Base-by-base conservation (phyloP, 345 rosid genomes). In the Syzygium aromaticum region DNA sequence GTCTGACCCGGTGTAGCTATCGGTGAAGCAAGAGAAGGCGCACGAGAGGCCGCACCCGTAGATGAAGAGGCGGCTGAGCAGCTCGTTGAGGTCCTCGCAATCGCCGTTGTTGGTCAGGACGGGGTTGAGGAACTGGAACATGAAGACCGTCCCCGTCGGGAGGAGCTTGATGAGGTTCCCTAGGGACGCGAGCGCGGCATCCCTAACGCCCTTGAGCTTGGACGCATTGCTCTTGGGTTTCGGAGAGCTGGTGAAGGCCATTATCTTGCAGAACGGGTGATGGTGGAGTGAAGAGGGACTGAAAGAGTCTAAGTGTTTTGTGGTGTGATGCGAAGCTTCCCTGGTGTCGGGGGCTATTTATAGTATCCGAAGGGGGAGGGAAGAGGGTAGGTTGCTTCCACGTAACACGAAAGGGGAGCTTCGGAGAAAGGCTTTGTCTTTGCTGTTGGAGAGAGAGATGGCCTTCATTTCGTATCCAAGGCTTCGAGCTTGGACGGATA, bases 121-220 rank as follows among this genome's bases (percentile, higher is more conserved):
- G 84, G 98, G 98, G 92, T 93, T 95, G 22, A 97, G 98, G 93
- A 95, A 94, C 73, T 93, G 97, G 90, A 92, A 97, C 59, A 92
- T 13, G 89, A 96, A 97, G 86, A 95, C 96, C 2, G 96, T 96
- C 88, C 98, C 99, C 38, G 98, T 95, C 1, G 99, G 99, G 53
- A 97, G 98, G 84, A 96, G 94, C 94, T 92, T 95, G 87, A 97
- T 86, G 53, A 97, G 93, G 92, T 93, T 97, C 5, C 96, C 94
- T 0, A 94, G 53, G 28, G 98, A 96, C 11, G 88, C 16, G 25
- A 94, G 90, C 54, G 96, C 89, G 84, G 33, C 91, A 59, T 89
- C 96, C 67, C 89, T 87, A 51, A 91, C 54, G 63, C 93, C 89
- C 85, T 8, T 40, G 49, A 73, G 82, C 82, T 11, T 53, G 59